These are phyloP conservation scores for Tetragonia tetragonoides DNA, from an alignment of 148 eudicot genomes.

Conservation along the genomic window DNA sequence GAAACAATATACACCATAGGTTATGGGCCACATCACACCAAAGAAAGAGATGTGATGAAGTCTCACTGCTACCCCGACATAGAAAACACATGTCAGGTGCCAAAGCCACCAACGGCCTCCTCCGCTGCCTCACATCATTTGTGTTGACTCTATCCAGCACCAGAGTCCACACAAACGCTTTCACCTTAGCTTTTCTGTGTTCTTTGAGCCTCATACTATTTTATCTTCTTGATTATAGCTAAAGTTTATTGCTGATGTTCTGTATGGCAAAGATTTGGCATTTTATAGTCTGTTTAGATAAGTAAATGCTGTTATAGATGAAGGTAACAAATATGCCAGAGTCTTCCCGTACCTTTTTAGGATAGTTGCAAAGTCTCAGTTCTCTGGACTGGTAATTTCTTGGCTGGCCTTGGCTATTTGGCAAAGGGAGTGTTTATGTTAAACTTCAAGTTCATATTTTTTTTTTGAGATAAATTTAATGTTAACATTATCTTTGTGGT, in stretches of 20 bases:
- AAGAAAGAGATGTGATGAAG: too few relatives aligned
- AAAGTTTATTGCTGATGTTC: not conserved
- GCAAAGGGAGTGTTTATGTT: not conserved
- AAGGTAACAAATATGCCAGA: not conserved
- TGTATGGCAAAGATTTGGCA: not conserved
- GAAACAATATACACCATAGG: too few relatives aligned
- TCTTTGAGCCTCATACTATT: not conserved
- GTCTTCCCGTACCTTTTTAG: not conserved
- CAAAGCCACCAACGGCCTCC: too few relatives aligned
- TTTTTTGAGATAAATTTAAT: not conserved
- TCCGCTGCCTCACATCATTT: too few relatives aligned
- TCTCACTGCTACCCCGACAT: too few relatives aligned
- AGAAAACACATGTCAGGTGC: too few relatives aligned
- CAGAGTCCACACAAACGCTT: too few relatives aligned
- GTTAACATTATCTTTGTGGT: not conserved
- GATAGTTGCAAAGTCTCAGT: not conserved
- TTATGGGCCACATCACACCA: too few relatives aligned
- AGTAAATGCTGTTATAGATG: not conserved
- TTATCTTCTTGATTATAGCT: not conserved
- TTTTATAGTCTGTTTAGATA: conserved; percentile 1
- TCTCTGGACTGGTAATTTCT: not conserved
- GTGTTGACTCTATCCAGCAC: too few relatives aligned
- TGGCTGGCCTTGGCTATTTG: not conserved
- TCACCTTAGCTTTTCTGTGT: not conserved
- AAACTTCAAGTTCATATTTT: not conserved